Percentiles rank a stretch among this genome's conserved stretches.
These are phyloP conservation scores for Stipa capillata DNA, from an alignment of 176 grass and related monocot genomes.

Conservation along the genomic window DNA sequence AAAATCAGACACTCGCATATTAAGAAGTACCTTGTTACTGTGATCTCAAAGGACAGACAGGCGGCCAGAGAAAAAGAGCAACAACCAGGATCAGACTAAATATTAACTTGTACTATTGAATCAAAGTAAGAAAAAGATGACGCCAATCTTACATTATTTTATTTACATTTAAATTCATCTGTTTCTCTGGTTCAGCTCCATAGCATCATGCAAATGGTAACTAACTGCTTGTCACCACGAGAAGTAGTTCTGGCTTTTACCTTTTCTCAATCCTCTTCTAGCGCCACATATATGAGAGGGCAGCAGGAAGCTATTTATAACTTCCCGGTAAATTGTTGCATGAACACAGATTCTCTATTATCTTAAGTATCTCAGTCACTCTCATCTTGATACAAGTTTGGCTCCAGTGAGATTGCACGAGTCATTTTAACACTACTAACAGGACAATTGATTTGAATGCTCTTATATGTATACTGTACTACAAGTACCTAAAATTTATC, in stretches of 20 bases:
- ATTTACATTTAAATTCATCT: neutral
- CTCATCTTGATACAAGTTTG: neutral
- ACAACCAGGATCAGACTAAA: neutral
- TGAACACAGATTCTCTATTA: neutral
- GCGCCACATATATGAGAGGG: neutral
- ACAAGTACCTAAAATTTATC: neutral
- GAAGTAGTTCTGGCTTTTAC: neutral
- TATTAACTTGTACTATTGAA: neutral
- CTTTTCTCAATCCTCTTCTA: neutral
- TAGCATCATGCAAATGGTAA: constrained; percentile 4
- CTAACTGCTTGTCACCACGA: neutral
- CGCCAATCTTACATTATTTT: neutral
- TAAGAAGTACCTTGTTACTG: neutral
- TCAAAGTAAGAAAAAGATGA: neutral
- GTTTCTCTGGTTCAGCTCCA: neutral
- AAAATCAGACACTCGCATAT: neutral
- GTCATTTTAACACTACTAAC: neutral
- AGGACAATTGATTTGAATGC: neutral
- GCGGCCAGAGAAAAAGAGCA: neutral
- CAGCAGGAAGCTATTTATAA: neutral
- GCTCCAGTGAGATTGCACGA: neutral
- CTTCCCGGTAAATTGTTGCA: neutral
- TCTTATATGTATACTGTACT: neutral
- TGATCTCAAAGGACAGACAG: neutral
- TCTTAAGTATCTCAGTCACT: neutral